Conservation (phyloP, 2,329 filamentous ascomycete species). For the Fusarium nurragi region DNA sequence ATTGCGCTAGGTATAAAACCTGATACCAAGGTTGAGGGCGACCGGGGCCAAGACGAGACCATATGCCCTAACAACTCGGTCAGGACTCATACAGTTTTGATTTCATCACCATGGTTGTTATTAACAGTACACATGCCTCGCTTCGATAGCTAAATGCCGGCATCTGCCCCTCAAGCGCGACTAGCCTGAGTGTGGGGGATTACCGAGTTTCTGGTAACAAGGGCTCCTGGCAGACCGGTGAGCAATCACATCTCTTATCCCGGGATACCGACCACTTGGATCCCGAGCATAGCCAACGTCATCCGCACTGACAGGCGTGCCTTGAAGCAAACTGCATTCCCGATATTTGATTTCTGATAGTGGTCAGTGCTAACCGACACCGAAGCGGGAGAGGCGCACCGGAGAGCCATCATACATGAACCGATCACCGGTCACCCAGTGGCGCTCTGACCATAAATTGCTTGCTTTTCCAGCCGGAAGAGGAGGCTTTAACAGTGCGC, state of each 20-base stretch:
- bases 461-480: slow-evolving; percentile 1
- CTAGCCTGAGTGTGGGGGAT: slow-evolving; percentile 27
- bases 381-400: slow-evolving; percentile 15
- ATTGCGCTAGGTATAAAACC: background rate
- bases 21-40: background rate
- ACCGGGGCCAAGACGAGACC: background rate
- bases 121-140: background rate
- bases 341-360: slow-evolving; percentile 29
- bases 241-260: slow-evolving; percentile 35
- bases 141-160: slow-evolving; percentile 14
- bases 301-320: slow-evolving; percentile 19
- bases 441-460: background rate
- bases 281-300: slow-evolving; percentile 9
- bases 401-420: slow-evolving; percentile 1
- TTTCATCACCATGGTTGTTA: background rate
- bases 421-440: background rate
- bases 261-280: slow-evolving; percentile 32
- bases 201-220: slow-evolving; percentile 35
- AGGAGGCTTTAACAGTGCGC: slow-evolving; percentile 6
- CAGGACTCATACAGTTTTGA: background rate
- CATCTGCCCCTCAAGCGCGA: slow-evolving; percentile 14
- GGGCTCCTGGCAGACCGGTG: slow-evolving; percentile 38
- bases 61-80: background rate
- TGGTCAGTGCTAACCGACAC: slow-evolving; percentile 9
- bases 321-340: background rate